phyloP scores from a whole-genome alignment of 768 basidiomycete genomes.

The Hygrocybe punicea region DNA sequence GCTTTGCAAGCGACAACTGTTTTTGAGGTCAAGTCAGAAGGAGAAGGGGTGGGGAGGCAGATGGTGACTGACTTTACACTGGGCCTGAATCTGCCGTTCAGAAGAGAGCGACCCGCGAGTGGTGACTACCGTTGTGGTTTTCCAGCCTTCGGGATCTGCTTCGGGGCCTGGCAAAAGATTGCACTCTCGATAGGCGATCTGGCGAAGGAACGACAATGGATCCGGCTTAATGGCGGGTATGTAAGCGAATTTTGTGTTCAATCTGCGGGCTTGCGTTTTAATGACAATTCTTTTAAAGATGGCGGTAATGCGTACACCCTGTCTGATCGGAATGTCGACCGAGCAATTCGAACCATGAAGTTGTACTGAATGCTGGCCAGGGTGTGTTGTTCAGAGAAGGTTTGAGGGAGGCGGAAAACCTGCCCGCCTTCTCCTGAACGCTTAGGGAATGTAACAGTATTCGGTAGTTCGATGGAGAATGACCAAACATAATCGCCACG shows the following conservation, averaged over 20 bases:
- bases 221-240: slow-evolving; percentile 47
- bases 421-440: slow-evolving; percentile 18
- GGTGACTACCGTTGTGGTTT: slow-evolving; percentile 39
- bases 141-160: slow-evolving; percentile 54
- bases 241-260: slow-evolving; percentile 54
- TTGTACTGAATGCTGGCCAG: slow-evolving; percentile 39
- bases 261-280: slow-evolving; percentile 18
- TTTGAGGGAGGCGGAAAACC: slow-evolving; percentile 36
- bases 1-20: slow-evolving; percentile 45
- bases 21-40: neutral
- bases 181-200: slow-evolving; percentile 47
- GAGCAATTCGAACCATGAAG: slow-evolving; percentile 28
- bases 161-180: slow-evolving; percentile 43
- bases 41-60: neutral
- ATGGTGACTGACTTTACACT: slow-evolving; percentile 39
- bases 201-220: slow-evolving; percentile 45
- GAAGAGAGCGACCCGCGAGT: slow-evolving; percentile 43
- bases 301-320: slow-evolving; percentile 26
- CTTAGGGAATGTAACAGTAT: slow-evolving; percentile 27
- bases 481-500: slow-evolving; percentile 38
- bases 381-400: slow-evolving; percentile 38
- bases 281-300: neutral
- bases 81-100: slow-evolving; percentile 37
- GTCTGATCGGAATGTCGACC: slow-evolving; percentile 35
- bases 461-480: slow-evolving; percentile 41